Conservation (phyloP, 1,139 yeast species). For the Kodamaea sp. region DNA sequence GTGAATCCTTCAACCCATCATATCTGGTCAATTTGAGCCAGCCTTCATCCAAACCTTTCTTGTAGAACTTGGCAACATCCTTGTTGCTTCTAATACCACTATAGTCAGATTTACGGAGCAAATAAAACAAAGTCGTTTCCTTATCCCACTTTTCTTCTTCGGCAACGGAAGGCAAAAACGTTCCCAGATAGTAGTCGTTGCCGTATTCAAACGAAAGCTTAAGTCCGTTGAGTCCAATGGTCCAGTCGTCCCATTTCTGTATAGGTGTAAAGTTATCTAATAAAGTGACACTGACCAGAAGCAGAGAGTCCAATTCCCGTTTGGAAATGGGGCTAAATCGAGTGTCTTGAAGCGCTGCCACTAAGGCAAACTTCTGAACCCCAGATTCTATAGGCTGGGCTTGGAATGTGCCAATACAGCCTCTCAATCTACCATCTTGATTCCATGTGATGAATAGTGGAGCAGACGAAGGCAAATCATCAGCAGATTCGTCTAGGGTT, state of each 20-base stretch:
- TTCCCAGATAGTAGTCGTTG: conserved; percentile 55
- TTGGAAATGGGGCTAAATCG: conserved; percentile 68
- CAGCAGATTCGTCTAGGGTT: conserved; percentile 18
- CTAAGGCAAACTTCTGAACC: conserved; percentile 59
- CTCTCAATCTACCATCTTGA: conserved; percentile 59
- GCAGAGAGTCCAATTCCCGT: conserved; percentile 50
- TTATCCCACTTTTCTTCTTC: conserved; percentile 86
- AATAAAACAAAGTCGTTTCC: conserved; percentile 64
- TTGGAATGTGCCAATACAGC: conserved; percentile 90
- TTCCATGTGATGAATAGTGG: conserved; percentile 88
- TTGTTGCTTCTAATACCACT: conserved; percentile 17
- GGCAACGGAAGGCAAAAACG: conserved; percentile 90
- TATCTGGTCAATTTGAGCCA: conserved; percentile 39
- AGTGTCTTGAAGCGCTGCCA: conserved; percentile 73
- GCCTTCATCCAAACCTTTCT: conserved; percentile 33
- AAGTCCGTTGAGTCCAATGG: conserved; percentile 80
- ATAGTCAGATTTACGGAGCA: conserved; percentile 70
- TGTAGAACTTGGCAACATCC: conserved; percentile 26
- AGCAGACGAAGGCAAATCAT: conserved; percentile 47
- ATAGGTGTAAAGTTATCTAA: conserved; percentile 60
- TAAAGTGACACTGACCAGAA: conserved; percentile 59
- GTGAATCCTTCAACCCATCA: conserved; percentile 37
- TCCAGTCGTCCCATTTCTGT: conserved; percentile 66
- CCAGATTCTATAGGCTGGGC: conserved; percentile 52
- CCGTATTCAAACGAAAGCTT: conserved; percentile 49